Evolutionary conservation across 345 rosid species (phyloP).

Genomic region (Noccaea bulbosa): DNA sequence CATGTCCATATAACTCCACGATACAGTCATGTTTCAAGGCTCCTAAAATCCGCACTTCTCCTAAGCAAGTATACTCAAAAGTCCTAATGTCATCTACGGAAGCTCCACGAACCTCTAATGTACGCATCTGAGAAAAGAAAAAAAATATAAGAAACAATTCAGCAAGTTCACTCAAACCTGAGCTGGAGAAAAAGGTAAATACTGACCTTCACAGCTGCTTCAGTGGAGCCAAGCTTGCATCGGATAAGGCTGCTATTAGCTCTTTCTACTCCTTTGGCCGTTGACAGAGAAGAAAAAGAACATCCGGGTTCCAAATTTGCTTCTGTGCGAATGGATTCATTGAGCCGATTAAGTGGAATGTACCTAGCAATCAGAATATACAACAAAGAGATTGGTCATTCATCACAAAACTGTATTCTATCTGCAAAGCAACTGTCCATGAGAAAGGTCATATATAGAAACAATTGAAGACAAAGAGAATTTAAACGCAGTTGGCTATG

Average conservation of each 20-base stretch:
- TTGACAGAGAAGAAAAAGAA: conserved; percentile 64
- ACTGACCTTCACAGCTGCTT: conserved; percentile 79
- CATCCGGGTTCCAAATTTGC: conserved; percentile 45
- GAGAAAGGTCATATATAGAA: neutral
- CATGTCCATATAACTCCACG: conserved; percentile 87
- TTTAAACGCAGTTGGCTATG: neutral
- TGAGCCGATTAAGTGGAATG: conserved; percentile 69
- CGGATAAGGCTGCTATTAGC: conserved; percentile 60
- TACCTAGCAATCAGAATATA: conserved; percentile 58
- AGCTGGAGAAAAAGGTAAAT: conserved; percentile 18
- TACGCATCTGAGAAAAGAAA: conserved; percentile 59
- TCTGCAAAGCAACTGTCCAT: conserved; percentile 1
- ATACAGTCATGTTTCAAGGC: conserved; percentile 79
- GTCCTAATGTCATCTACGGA: conserved; percentile 65
- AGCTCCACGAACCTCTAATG: conserved; percentile 58
- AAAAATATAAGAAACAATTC: conserved; percentile 19
- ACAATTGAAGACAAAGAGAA: neutral
- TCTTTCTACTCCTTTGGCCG: conserved; percentile 60
- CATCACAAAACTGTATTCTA: neutral
- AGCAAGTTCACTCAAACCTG: neutral
- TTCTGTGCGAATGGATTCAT: conserved; percentile 46
- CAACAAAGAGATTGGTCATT: conserved; percentile 23
- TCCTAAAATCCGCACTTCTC: conserved; percentile 88
- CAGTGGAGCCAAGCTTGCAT: conserved; percentile 73
- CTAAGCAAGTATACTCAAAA: conserved; percentile 81